These are phyloP conservation scores for Clohesyomyces aquaticus DNA, from an alignment of 495 filamentous ascomycete species.

Conservation along the genomic window DNA sequence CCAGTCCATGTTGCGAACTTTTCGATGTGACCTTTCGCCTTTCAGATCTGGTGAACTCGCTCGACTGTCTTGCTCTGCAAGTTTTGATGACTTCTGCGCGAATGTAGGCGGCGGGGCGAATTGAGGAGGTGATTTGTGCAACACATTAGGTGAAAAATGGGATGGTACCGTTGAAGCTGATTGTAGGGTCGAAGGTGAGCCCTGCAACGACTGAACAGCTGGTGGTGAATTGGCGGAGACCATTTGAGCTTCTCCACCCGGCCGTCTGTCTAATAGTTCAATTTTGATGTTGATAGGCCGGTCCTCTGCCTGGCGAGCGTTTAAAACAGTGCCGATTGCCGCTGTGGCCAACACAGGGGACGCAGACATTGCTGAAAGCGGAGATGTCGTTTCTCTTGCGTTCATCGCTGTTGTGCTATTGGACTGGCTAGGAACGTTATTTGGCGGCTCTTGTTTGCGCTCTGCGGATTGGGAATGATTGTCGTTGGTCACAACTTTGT, in stretches of 20 bases:
- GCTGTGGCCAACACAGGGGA: slow-evolving; percentile 38
- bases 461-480: background rate
- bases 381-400: slow-evolving; percentile 24
- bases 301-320: slow-evolving; percentile 23
- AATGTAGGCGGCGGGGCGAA: slow-evolving; percentile 12
- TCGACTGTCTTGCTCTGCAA: slow-evolving; percentile 10
- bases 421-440: background rate
- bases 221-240: slow-evolving; percentile 5
- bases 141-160: background rate
- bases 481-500: no score
- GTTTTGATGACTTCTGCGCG: slow-evolving; percentile 12
- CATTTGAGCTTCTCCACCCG: background rate
- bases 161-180: background rate
- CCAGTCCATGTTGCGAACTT: slow-evolving; percentile 20
- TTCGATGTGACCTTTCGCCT: slow-evolving; percentile 19
- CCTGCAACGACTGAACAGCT: background rate
- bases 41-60: slow-evolving; percentile 29
- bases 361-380: slow-evolving; percentile 26
- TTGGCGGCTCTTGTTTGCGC: background rate
- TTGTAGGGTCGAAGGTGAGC: background rate
- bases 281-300: slow-evolving; percentile 29
- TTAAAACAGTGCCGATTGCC: slow-evolving; percentile 33
- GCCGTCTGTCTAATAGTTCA: slow-evolving; percentile 23
- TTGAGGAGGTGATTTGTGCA: background rate
- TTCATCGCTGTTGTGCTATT: slow-evolving; percentile 2